Base-by-base conservation (phyloP, 73 alveolate genomes). In the Tetrahymena borealis region DNA sequence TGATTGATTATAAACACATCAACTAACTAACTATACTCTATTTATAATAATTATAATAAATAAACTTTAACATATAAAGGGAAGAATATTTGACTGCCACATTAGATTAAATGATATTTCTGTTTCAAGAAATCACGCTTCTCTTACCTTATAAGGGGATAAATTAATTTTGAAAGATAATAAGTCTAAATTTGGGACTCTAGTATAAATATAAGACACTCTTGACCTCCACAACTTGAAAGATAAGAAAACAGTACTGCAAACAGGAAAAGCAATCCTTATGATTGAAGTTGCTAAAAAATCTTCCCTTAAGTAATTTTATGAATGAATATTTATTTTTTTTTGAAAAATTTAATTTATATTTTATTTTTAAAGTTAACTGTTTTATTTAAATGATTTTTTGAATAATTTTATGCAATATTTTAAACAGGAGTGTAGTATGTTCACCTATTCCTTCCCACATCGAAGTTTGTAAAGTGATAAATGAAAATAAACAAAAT, bases 81-180 rank as follows among this genome's bases (percentile, higher is more conserved):
- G 99, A 1, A 95, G 99, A 91, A 97, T 98, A 32, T 98, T 95
- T 60, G 99, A 97, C 38, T 90, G 97, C 39, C 98, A 97, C 35
- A 91, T 97, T 16, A 91, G 98, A 79, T 94, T 97, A 10, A 94
- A 93, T 39, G 99, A 97, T 91, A 97, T 97, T 13, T 94, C 98
- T 12, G 99, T 97, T 12, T 96, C 98, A 11, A 91, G 99, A 60
- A 91, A 93, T 91, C 99, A 97, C 94, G 98, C 99, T 4, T 43
- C 90, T 32, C 95, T 97, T 10, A 97, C 94, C 78, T 91, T 93
- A n/a, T 32, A 38, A 6, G 43, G 94, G 37, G 32, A 94, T 18
- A 91, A 90, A 40, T 78, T 95, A 37, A 40, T 90, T 31, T 39
- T 97, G 7, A 91, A 92, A 90, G 99, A 97, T 90, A 96, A 95